These are phyloP conservation scores for Pyricularia pennisetigena DNA, from an alignment of 2,329 filamentous ascomycete species.

Conservation along the genomic window DNA sequence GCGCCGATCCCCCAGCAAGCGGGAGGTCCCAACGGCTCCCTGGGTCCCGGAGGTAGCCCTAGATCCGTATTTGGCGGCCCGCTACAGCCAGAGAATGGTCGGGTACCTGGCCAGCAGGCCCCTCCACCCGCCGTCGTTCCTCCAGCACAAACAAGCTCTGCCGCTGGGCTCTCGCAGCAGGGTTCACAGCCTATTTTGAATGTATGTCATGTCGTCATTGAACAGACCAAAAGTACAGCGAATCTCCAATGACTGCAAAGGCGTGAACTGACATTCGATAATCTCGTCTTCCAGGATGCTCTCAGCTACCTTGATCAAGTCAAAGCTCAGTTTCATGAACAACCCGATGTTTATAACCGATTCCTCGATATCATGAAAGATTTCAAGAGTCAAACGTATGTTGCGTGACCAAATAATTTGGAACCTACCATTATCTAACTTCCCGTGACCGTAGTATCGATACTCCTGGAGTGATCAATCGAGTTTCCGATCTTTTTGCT, in stretches of 20 bases:
- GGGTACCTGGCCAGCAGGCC: conserved; percentile 53
- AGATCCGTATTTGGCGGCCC: conserved; percentile 62
- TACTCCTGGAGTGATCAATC: conserved; percentile 92
- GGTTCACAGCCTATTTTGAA: conserved; percentile 80
- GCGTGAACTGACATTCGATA: background rate
- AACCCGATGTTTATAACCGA: conserved; percentile 93
- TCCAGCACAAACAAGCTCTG: conserved; percentile 23
- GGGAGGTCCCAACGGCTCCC: conserved; percentile 38
- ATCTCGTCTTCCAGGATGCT: conserved; percentile 41
- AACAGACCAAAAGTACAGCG: background rate
- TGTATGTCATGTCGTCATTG: conserved; percentile 29
- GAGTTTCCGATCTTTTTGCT: conserved; percentile 90
- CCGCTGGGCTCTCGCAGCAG: conserved; percentile 51
- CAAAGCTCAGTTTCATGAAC: conserved; percentile 94
- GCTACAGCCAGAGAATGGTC: conserved; percentile 48
- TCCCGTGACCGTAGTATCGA: conserved; percentile 57
- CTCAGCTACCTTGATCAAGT: conserved; percentile 96
- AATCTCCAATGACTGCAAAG: background rate
- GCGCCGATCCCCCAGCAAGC: conserved; percentile 40
- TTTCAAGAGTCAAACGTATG: conserved; percentile 93
- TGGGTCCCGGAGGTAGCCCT: conserved; percentile 49
- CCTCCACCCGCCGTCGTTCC: conserved; percentile 31
- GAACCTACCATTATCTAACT: background rate
- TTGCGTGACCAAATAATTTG: conserved; percentile 12
- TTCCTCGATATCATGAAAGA: conserved; percentile 99